These are phyloP conservation scores for Ophiorrhiza pumila DNA, from an alignment of 257 asterid species.

Conservation along the genomic window DNA sequence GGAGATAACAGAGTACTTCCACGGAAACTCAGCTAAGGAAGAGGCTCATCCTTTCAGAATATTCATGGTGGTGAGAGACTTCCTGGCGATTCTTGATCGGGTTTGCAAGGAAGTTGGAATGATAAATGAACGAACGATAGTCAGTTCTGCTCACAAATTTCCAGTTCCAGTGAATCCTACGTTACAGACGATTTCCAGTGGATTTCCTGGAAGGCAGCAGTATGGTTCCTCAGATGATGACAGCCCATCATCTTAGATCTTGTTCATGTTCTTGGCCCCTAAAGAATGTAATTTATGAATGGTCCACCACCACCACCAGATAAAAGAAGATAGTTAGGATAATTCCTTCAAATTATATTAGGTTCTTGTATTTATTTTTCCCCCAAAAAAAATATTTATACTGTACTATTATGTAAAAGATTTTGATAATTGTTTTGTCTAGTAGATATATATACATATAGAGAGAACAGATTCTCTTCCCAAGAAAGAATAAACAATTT, in stretches of 20 bases:
- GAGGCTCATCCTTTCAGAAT: conserved; percentile 94
- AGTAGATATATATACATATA: conserved; percentile 25
- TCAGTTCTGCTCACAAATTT: conserved; percentile 69
- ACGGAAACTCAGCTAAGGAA: conserved; percentile 85
- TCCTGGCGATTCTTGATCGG: conserved; percentile 67
- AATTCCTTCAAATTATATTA: conserved; percentile 22
- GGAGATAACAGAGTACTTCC: conserved; percentile 94
- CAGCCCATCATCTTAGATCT: conserved; percentile 27
- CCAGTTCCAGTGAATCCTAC: conserved; percentile 91
- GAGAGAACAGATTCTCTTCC: conserved; percentile 18
- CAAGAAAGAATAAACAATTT: conserved; percentile 20
- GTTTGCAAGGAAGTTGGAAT: conserved; percentile 92
- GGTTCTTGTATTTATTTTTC: conserved; percentile 26
- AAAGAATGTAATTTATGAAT: conserved; percentile 32
- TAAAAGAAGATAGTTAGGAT: conserved; percentile 28
- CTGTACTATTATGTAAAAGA: conserved; percentile 35
- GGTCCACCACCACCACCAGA: no score
- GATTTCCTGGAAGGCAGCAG: conserved; percentile 35
- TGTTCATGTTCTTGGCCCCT: not conserved
- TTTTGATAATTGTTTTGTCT: conserved; percentile 26
- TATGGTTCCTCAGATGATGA: conserved; percentile 52
- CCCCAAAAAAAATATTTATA: conserved; percentile 41
- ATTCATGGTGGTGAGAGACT: conserved; percentile 91
- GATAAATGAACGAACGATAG: conserved; percentile 74
- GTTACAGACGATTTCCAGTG: conserved; percentile 50